Conservation (phyloP, 1,284 basidiomycete genomes). For the Vanrija sp. region DNA sequence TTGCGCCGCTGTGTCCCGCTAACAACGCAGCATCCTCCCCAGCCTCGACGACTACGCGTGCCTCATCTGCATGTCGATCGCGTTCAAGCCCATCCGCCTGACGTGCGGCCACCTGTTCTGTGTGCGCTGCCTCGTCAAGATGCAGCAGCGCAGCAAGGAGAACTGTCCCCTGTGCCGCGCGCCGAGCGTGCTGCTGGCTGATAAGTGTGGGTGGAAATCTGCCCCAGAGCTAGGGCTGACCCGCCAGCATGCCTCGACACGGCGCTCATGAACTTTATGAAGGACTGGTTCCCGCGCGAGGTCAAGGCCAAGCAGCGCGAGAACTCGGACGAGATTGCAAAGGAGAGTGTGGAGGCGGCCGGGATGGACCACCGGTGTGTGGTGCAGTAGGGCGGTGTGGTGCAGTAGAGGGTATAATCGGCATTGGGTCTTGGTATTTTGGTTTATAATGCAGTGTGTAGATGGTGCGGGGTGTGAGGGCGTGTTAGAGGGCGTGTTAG, state of each 20-base stretch:
- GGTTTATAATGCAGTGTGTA: too few species aligned
- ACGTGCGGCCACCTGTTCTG: constrained; percentile 88
- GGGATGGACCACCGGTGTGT: constrained; percentile 52
- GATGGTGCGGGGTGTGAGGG: too few species aligned
- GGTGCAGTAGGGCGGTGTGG: constrained; percentile 18
- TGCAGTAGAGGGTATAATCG: constrained; percentile 8
- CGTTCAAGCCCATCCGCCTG: constrained; percentile 84
- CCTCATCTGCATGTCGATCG: constrained; percentile 71
- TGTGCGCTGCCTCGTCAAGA: constrained; percentile 84
- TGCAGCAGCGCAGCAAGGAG: constrained; percentile 77
- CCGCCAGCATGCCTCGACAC: constrained; percentile 35
- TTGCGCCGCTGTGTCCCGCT: constrained; percentile 13
- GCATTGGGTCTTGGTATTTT: too few species aligned
- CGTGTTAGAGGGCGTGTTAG: too few species aligned
- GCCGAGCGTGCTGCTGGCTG: constrained; percentile 68
- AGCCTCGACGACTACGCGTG: constrained; percentile 65
- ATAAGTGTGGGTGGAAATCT: constrained; percentile 59
- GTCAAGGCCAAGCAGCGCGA: constrained; percentile 68
- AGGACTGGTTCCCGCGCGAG: constrained; percentile 89
- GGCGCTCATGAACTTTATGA: constrained; percentile 62
- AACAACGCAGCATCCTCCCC: constrained; percentile 44
- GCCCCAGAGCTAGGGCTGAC: too few species aligned
- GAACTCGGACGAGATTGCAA: constrained; percentile 71
- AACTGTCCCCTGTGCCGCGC: constrained; percentile 85
- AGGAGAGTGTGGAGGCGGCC: constrained; percentile 67